Base-by-base conservation (phyloP, 805 yeast genomes). In the Teunomyces barrocoloradensis region DNA sequence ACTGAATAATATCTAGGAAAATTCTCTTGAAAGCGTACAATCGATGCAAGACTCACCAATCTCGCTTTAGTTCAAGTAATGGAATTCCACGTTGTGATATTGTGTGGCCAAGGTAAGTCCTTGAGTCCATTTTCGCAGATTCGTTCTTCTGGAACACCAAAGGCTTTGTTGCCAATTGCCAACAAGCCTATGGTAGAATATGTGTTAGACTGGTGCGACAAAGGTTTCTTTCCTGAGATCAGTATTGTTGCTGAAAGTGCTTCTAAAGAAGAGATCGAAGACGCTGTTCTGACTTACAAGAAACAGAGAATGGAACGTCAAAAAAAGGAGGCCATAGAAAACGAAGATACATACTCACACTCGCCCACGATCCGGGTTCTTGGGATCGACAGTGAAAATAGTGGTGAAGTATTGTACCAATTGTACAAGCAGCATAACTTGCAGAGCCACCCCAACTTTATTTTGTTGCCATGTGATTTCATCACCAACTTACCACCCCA, bases 381-480 rank as follows among this genome's bases (percentile, higher is more conserved):
- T 10, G 58, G 53, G 7, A 46, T 79, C 2, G 78, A 75, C 44
- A 71, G 77, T 9, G 77, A 75, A 12, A 63, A 78, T 11, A 83
- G 88, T 12, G 95, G 94, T n/a, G 81, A 75, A 45, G 70, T 83
- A 42, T 60, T 89, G 34, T 73, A 75, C 39, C 77, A 64, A 13
- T 54, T 80, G 47, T 66, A 78, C 52, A 70, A 78, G 71, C 68
- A 50, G 61, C 67, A 45, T 58, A 69, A 27, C 53, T 62, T 44
- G 59, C 74, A 29, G 84, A 50, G 56, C 12, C 43, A 48, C 20
- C 56, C 59, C 36, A 57, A 65, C 60, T 84, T 89, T 59, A 88
- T 90, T n/a, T 66, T 94, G 28, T 68, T 94, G 46, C 97, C 98
- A 6, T 92, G 97, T 69, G 99, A 95, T 65, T 88, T 94, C 62